A percentile compares a stretch with the other conserved stretches of the same genome.
These are phyloP conservation scores for Fusarium sp. DNA, from an alignment of 2,329 filamentous ascomycete species.

Conservation along the genomic window DNA sequence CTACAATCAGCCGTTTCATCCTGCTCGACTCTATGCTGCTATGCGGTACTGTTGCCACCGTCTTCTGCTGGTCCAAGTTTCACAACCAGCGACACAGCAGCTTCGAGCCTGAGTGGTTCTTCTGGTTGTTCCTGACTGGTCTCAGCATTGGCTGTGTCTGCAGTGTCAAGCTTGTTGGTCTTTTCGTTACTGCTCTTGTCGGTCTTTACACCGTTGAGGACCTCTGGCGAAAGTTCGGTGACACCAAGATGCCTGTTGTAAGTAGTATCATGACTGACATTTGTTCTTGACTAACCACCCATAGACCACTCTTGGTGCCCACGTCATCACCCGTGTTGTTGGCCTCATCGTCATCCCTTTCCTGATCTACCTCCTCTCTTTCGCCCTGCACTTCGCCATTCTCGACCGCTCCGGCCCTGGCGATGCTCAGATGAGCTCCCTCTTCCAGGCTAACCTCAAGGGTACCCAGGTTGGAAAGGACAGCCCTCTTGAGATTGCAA, in stretches of 20 bases:
- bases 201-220: constrained; percentile 97
- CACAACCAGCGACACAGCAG: constrained; percentile 86
- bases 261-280: constrained; percentile 41
- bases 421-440: constrained; percentile 99
- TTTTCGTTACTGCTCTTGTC: constrained; percentile 94
- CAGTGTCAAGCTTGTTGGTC: constrained; percentile 97
- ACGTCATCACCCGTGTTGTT: constrained; percentile 81
- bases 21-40: constrained; percentile 98
- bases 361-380: constrained; percentile 94
- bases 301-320: constrained; percentile 74
- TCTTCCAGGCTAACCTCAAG: constrained; percentile 96
- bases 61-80: constrained; percentile 97
- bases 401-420: constrained; percentile 94
- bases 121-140: constrained; percentile 93
- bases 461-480: constrained; percentile 95
- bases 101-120: constrained; percentile 92
- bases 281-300: constrained; percentile 9
- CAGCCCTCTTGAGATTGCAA: constrained; percentile 90
- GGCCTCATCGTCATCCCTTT: constrained; percentile 90
- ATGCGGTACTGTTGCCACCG: constrained; percentile 97
- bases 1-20: constrained; percentile 98
- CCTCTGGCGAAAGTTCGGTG: constrained; percentile 97
- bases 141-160: constrained; percentile 97
- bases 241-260: constrained; percentile 89
- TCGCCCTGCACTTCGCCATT: constrained; percentile 93